Evolutionary conservation across 805 yeast species (phyloP), one percentile per base, ranked within the genome.

Genomic region (Cyberlindnera lachancei): DNA sequence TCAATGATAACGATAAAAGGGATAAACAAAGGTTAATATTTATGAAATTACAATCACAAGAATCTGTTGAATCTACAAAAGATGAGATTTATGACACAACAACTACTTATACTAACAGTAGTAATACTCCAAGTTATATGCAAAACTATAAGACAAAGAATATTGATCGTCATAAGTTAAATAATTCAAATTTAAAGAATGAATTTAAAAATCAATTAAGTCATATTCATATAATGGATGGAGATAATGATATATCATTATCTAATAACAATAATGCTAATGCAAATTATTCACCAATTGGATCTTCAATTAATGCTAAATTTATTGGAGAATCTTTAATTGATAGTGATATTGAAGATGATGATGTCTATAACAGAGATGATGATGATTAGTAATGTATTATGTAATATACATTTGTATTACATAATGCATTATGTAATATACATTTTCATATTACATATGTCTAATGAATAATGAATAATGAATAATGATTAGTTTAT

Each of bases 361-460:
- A 36, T 10, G 36, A 36, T 12, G 44, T 33, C 16, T 41, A 41
- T 29, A 55, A 52, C 11, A 54, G 47, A 12, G 52, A 52, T 7
- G 58, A 55, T 9, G 12, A 3, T 18, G 15, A 27, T 18, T 16
- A 18, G 10, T 27, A n/a, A n/a, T n/a, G n/a, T n/a, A n/a, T n/a
- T n/a, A n/a, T n/a, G n/a, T n/a, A n/a, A n/a, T n/a, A n/a, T n/a
- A n/a, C n/a, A n/a, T n/a, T n/a, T n/a, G n/a, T n/a, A n/a, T n/a
- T n/a, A n/a, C n/a, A n/a, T n/a, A n/a, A n/a, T n/a, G n/a, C n/a
- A n/a, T n/a, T n/a, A n/a, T n/a, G n/a, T n/a, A n/a, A n/a, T n/a
- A n/a, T n/a, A n/a, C n/a, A n/a, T n/a, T n/a, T n/a, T n/a, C n/a
- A n/a, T n/a, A n/a, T n/a, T n/a, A n/a, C n/a, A n/a, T n/a, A n/a